Base-by-base conservation (phyloP, 345 rosid species). In the Populus alba region DNA sequence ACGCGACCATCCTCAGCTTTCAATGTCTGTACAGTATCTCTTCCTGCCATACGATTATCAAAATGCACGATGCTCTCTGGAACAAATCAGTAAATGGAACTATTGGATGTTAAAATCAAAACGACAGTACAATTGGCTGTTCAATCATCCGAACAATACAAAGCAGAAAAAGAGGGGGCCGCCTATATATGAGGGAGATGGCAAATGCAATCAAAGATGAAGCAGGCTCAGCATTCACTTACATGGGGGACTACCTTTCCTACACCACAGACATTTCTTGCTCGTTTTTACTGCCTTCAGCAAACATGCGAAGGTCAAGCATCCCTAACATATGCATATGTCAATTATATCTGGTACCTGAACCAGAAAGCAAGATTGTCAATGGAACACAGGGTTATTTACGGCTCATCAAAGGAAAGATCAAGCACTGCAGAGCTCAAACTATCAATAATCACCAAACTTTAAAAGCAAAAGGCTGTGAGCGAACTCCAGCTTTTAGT, bases 251-350 rank as follows among this genome's bases (percentile, higher is more conserved):
- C 6, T 7, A 91, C 97, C 97, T 96, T 94, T 55, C 97, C 99
- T 59, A 66, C 71, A 67, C 97, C 95, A 59, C 97, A 73, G 90
- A 88, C 68, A 96, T 92, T 79, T 93, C 97, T 87, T 91, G 99
- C 89, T 93, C 97, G 71, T 96, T 93, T 89, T 87, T 93, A 81
- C 94, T 93, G 63, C 98, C 99, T 89, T 93, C 97, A 53, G 98
- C 99, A 83, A 92, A 96, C 99, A 96, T 96, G 82, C 98, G 91
- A 66, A 96, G 97, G 77, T 96, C 99, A 0, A 96, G 95, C 93
- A 92, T 89, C 75, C 97, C 95, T 70, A 45, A 93, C 97, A 67
- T 93, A 96, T 1, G 99, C 94, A 67, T 93, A 0, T 89, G 86
- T 96, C 98, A 72, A 93, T 93, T 63, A 93, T 91, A 81, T 96